Evolutionary conservation across 164 flowering plant species (phyloP), one percentile per base, ranked within the genome.

Genomic region (Protea cynaroides): DNA sequence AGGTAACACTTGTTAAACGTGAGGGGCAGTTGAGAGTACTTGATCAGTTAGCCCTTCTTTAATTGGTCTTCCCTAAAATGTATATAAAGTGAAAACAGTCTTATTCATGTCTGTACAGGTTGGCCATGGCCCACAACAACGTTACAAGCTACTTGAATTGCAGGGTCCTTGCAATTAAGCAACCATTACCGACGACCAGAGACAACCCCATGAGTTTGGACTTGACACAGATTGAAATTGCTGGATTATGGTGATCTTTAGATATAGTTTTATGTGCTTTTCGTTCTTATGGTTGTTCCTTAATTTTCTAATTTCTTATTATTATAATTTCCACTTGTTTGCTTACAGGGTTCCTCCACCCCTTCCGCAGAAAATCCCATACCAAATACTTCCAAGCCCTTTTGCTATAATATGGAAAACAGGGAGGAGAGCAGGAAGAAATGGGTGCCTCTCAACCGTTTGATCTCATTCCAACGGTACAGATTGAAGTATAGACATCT

Each of bases 101-200:
- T 62, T 12, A 8, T 61, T 44, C 14, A 19, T 54, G 22, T 54
- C 22, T 49, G 14, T 49, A 15, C 78, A 92, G 98, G 82, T 65
- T 80, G 81, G 85, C 82, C 4, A 69, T 79, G 84, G 63, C 71
- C 67, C 77, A 78, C 52, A 65, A 55, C 70, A 75, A 68, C 53
- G 69, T 76, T 13, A 69, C 63, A 57, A 78, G 37, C 78, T 74
- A 36, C 58, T 80, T 86, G 54, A 87, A 86, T 63, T 93, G 98
- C 78, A 86, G 80, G 75, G 82, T 93, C 36, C 78, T 90, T 44
- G 96, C 92, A 17, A 80, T 93, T 58, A 90, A 82, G 80, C 85
- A 83, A 49, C 80, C 89, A 21, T 63, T 70, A 50, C 56, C 75
- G 8, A 22, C 69, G 6, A 5, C 61, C 29, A 25, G 24, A 25